phyloP scores from a whole-genome alignment of 305 asterid genomes.

The Fraxinus albicans region DNA sequence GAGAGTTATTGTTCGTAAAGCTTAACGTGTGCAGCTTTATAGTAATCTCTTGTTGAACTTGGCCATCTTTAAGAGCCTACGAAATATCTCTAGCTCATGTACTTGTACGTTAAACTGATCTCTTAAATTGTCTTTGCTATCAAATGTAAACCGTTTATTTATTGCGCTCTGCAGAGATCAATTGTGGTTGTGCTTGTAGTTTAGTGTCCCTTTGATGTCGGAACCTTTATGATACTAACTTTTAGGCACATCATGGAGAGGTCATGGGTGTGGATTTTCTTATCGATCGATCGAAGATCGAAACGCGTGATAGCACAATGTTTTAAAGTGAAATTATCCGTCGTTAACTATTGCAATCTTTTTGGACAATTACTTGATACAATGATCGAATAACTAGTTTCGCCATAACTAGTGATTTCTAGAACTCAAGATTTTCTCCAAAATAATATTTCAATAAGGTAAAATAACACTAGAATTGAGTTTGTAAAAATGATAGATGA shows the following conservation, averaged over 20 bases:
- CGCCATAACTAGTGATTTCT: not conserved
- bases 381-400: not conserved
- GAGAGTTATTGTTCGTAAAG: conserved; percentile 74
- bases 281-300: not conserved
- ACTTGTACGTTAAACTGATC: not conserved
- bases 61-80: not conserved
- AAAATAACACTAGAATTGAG: not conserved
- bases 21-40: conserved; percentile 31
- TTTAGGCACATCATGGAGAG: not conserved
- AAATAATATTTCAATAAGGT: not conserved
- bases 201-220: not conserved
- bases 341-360: too few relatives aligned
- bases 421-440: not conserved
- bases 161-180: not conserved
- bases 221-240: not conserved
- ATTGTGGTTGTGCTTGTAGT: not conserved
- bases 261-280: not conserved
- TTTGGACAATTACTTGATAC: not conserved
- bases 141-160: not conserved
- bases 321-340: not conserved
- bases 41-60: not conserved
- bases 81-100: not conserved
- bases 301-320: not conserved
- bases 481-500: not conserved
- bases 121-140: not conserved